Base-by-base conservation (phyloP, 2,329 filamentous ascomycete species). In the Hymenoscyphus fraxineus region DNA sequence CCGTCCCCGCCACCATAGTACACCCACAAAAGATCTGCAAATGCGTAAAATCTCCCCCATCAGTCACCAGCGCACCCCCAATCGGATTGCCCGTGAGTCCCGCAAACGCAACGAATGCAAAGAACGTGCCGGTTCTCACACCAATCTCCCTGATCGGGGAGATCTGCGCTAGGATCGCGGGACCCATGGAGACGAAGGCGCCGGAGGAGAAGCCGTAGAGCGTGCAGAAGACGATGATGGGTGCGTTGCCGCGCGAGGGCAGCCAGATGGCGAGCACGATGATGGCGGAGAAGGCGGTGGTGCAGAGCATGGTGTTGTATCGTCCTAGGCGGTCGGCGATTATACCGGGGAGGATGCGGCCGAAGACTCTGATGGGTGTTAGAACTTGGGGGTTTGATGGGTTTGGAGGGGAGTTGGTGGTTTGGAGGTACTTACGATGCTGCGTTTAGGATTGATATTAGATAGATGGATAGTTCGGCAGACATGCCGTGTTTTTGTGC, bases 121-220 rank as follows among this genome's bases (percentile, higher is more conserved):
- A 90, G 32, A 85, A 80, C 0, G 83, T 82, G 0, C 91, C 91
- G 1, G 83, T 86, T 6, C 90, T 81, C 1, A 88, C 83, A 15
- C 90, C 91, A 40, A 93, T 87, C 73, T 91, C 82, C 22, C 84
- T 80, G 44, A 91, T 83, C 57, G 90, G 87, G 1, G 85, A 87
- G 66, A 92, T 89, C 71, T 92, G 88, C 1, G 88, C 88, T 27
- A 93, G 79, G 15, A 90, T 78, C 0, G 88, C 82, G 0, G 89
- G 87, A 0, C 80, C 80, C 19, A 92, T 77, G 0, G 84, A 84
- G 41, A 90, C 83, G 70, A 87, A 89, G 2, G 85, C 84, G 13
- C 89, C 90, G 0, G 85, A 88, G 15, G 82, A 82, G 73, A 92
- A 90, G 19, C 89, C 90, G 69, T 89, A 92, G 6, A 91, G 76